Conservation (phyloP, 2,329 filamentous ascomycete genomes). For the Arthroderma uncinatum region DNA sequence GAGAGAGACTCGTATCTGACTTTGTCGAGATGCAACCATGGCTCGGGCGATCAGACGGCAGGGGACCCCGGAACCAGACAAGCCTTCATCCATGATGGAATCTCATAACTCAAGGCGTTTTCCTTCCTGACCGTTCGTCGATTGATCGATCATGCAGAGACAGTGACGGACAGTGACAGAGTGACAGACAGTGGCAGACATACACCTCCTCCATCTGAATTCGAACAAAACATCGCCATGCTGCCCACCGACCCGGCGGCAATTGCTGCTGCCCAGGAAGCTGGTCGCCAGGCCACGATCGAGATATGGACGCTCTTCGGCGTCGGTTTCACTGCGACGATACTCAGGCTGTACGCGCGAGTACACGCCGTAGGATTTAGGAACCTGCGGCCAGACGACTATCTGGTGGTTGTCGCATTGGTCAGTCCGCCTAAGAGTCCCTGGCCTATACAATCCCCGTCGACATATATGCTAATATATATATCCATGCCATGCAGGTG, state of each 20-base stretch:
- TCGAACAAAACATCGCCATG: background rate
- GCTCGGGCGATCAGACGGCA: background rate
- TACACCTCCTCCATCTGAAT: too few relatives aligned
- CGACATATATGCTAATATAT: background rate
- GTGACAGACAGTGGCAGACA: too few relatives aligned
- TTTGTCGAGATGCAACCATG: background rate
- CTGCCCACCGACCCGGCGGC: constrained; percentile 5
- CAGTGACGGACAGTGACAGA: too few relatives aligned
- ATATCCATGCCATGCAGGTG: constrained; percentile 25
- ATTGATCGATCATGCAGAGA: background rate
- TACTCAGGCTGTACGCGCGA: constrained; percentile 38
- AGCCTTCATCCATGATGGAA: background rate
- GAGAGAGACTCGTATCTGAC: background rate
- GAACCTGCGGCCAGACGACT: constrained; percentile 39
- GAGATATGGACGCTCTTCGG: constrained; percentile 6
- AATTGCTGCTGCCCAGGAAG: background rate
- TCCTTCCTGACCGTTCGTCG: background rate
- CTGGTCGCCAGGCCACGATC: background rate
- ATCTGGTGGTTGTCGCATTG: constrained; percentile 34
- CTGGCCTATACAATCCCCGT: constrained; percentile 10
- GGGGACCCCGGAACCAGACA: background rate
- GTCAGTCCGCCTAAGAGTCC: constrained; percentile 1
- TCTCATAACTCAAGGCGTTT: background rate
- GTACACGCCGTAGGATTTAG: constrained; percentile 24
- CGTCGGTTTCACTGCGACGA: constrained; percentile 15